phyloP scores from a whole-genome alignment of 352 stramenopile species.

The Aphanomyces cochlioides region DNA sequence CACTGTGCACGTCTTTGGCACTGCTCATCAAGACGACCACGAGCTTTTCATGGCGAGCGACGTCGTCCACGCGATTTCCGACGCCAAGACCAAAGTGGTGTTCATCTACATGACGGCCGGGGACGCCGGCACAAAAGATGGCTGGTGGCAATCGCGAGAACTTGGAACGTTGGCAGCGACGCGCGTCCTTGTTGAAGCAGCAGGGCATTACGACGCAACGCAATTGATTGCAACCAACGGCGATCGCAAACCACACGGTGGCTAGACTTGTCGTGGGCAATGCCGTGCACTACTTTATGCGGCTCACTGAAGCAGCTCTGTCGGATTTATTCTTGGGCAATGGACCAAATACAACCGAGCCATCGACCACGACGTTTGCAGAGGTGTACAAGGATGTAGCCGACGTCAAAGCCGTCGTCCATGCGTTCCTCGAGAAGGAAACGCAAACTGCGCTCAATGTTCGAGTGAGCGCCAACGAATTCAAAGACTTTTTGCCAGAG shows the following conservation, averaged over 20 bases:
- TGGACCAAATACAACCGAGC: no score
- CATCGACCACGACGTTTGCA: no score
- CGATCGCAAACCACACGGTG: constrained; percentile 6
- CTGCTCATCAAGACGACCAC: constrained; percentile 27
- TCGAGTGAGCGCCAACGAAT: not conserved
- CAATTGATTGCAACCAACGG: not conserved
- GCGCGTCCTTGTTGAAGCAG: not conserved
- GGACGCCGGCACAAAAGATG: constrained; percentile 14
- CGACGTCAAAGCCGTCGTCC: no score
- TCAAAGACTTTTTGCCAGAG: not conserved
- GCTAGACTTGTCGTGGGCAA: constrained; percentile 18
- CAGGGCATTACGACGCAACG: constrained; percentile 6
- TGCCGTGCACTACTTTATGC: constrained; percentile 24
- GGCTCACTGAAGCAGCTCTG: constrained; percentile 3
- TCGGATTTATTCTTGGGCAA: not conserved
- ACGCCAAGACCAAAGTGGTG: constrained; percentile 7
- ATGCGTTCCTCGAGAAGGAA: no score
- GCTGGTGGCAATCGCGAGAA: constrained; percentile 22
- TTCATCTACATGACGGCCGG: constrained; percentile 26
- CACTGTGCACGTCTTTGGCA: constrained; percentile 13
- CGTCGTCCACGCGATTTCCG: not conserved
- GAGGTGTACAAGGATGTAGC: no score
- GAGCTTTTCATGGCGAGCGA: constrained; percentile 17
- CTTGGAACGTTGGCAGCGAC: constrained; percentile 11
- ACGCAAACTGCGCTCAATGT: not conserved